These are phyloP conservation scores for Rubroboletus pulcherrimus DNA, from an alignment of 768 basidiomycete genomes.

Conservation along the genomic window DNA sequence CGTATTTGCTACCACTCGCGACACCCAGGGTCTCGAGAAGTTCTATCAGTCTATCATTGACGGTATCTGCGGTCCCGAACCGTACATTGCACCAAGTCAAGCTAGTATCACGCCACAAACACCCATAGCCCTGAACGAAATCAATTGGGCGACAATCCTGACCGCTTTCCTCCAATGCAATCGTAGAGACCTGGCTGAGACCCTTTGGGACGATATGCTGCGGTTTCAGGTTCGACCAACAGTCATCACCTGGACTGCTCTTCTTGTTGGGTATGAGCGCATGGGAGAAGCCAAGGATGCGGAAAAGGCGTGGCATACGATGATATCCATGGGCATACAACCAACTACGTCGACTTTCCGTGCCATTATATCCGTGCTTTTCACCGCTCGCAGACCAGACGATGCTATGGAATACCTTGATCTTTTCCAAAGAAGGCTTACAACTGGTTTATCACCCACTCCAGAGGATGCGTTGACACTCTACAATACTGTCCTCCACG, in stretches of 20 bases:
- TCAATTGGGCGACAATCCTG: constrained; percentile 64
- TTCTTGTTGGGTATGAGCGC: constrained; percentile 60
- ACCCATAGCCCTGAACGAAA: constrained; percentile 51
- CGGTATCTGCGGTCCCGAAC: constrained; percentile 47
- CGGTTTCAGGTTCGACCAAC: constrained; percentile 47
- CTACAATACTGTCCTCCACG: constrained; percentile 75
- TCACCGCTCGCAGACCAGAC: constrained; percentile 45
- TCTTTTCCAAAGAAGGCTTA: constrained; percentile 40
- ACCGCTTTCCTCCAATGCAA: constrained; percentile 57
- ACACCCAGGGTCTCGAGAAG: constrained; percentile 35
- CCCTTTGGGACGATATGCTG: constrained; percentile 67
- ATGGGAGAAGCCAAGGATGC: constrained; percentile 51
- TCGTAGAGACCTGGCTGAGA: constrained; percentile 53
- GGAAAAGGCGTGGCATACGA: constrained; percentile 57
- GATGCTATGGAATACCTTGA: constrained; percentile 51
- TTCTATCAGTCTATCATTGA: constrained; percentile 51
- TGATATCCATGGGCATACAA: constrained; percentile 51
- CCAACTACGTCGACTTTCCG: constrained; percentile 67
- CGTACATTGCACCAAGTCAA: constrained; percentile 50
- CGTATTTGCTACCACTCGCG: constrained; percentile 38
- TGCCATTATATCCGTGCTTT: constrained; percentile 63
- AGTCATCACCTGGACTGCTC: constrained; percentile 63
- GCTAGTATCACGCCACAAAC: constrained; percentile 35
- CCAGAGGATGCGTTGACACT: constrained; percentile 38
- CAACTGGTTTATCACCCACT: constrained; percentile 21